A percentile compares a stretch with the other conserved stretches of the same genome.
Evolutionary conservation across 139 green algal genomes (phyloP).

Genomic region (Closterium sp.): DNA sequence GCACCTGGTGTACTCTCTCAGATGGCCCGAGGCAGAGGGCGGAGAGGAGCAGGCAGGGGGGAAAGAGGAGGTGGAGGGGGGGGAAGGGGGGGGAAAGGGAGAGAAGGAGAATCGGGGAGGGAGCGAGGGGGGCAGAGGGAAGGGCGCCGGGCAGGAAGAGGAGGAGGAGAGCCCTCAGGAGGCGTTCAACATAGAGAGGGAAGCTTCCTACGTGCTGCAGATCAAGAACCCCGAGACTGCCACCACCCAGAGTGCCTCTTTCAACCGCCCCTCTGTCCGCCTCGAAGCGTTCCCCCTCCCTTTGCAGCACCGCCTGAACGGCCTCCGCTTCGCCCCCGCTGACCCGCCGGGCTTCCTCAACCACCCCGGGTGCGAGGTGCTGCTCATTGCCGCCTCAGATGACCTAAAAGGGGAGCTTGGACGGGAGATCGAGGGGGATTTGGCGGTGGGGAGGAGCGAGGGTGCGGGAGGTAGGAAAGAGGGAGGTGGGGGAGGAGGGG

Average conservation of each 20-base stretch:
- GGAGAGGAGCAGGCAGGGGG: too few relatives aligned
- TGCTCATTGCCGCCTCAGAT: background rate
- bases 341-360: background rate
- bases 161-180: background rate
- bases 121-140: background rate
- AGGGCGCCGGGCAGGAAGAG: background rate
- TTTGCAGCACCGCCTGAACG: background rate
- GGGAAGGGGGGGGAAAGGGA: background rate
- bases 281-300: background rate
- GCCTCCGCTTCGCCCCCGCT: background rate
- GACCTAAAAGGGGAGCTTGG: background rate
- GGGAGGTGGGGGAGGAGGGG: too few relatives aligned
- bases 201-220: background rate
- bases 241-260: background rate
- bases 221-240: background rate
- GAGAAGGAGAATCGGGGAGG: background rate
- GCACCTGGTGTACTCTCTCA: background rate
- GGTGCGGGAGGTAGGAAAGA: background rate
- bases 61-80: too few relatives aligned
- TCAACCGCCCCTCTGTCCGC: background rate
- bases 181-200: background rate
- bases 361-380: background rate
- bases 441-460: background rate
- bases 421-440: background rate
- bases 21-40: background rate